A percentile compares a stretch with the other conserved stretches of the same genome.
Evolutionary conservation across 805 yeast species (phyloP).

Genomic region (Ogataea populi-albae): DNA sequence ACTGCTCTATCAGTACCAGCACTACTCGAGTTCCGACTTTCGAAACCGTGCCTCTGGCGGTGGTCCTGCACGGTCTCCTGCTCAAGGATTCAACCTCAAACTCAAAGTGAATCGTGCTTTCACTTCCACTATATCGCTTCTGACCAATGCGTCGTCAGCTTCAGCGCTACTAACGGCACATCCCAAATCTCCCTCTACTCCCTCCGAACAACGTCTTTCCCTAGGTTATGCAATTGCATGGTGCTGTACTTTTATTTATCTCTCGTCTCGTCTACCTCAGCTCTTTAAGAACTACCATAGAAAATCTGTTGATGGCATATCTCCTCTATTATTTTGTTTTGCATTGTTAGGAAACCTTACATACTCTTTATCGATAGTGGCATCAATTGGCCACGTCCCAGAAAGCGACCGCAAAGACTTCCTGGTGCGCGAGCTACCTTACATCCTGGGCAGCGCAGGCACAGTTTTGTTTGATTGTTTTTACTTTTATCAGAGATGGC

Average conservation of each 20-base stretch:
- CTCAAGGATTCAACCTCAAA: constrained; percentile 1
- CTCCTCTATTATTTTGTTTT: constrained; percentile 74
- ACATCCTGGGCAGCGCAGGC: constrained; percentile 80
- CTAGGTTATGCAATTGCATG: constrained; percentile 59
- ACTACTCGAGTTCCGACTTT: constrained; percentile 48
- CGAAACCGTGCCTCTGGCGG: background rate
- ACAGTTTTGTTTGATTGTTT: constrained; percentile 74
- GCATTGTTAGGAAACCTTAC: constrained; percentile 77
- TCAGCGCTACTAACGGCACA: background rate
- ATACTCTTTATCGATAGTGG: constrained; percentile 71
- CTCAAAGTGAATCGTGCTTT: constrained; percentile 3
- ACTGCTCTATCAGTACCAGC: constrained; percentile 66
- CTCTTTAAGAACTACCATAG: constrained; percentile 69
- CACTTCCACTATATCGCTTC: constrained; percentile 33
- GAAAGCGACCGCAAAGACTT: constrained; percentile 43
- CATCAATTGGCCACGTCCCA: constrained; percentile 52
- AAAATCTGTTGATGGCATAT: constrained; percentile 82
- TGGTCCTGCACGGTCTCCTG: constrained; percentile 6
- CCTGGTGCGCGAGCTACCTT: constrained; percentile 71
- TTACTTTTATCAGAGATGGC: constrained; percentile 60
- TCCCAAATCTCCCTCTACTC: background rate
- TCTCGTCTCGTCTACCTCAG: constrained; percentile 82
- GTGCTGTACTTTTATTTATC: constrained; percentile 72
- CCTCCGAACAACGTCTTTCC: background rate
- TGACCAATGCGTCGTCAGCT: constrained; percentile 2